A percentile compares a stretch with the other conserved stretches of the same genome.
Evolutionary conservation across 306 rosid species (phyloP).

Genomic region (Pyrus pyrifolia): DNA sequence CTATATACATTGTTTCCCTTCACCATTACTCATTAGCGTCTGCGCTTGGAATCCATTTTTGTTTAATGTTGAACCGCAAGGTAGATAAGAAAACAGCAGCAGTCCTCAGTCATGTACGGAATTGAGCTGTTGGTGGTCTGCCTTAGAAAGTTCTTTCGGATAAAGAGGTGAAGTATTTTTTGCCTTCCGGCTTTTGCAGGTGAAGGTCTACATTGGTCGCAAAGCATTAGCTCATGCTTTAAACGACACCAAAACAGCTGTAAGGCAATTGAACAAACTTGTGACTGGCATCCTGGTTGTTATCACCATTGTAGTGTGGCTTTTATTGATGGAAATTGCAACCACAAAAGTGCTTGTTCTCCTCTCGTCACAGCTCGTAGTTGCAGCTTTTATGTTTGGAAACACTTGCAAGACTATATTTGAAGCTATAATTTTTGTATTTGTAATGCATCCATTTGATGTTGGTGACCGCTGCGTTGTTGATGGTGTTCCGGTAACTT

Average conservation of each 20-base stretch:
- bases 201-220: constrained; percentile 78
- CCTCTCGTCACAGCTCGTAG: constrained; percentile 69
- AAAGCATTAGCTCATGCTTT: constrained; percentile 79
- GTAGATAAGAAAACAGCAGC: neutral
- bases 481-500: constrained; percentile 71
- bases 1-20: neutral
- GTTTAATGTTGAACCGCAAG: neutral
- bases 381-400: constrained; percentile 76
- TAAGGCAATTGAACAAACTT: constrained; percentile 72
- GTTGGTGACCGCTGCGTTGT: constrained; percentile 89
- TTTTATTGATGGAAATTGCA: constrained; percentile 79
- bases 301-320: constrained; percentile 60
- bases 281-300: constrained; percentile 44
- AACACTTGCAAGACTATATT: constrained; percentile 87
- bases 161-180: neutral
- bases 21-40: neutral
- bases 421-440: constrained; percentile 84
- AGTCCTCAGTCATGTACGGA: neutral
- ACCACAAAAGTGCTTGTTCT: constrained; percentile 76
- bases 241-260: constrained; percentile 86
- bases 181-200: constrained; percentile 33
- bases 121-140: neutral
- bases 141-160: neutral
- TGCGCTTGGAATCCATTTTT: neutral
- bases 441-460: constrained; percentile 95